phyloP scores from a whole-genome alignment of 1,139 yeast genomes.

The Geotrichum australiense region DNA sequence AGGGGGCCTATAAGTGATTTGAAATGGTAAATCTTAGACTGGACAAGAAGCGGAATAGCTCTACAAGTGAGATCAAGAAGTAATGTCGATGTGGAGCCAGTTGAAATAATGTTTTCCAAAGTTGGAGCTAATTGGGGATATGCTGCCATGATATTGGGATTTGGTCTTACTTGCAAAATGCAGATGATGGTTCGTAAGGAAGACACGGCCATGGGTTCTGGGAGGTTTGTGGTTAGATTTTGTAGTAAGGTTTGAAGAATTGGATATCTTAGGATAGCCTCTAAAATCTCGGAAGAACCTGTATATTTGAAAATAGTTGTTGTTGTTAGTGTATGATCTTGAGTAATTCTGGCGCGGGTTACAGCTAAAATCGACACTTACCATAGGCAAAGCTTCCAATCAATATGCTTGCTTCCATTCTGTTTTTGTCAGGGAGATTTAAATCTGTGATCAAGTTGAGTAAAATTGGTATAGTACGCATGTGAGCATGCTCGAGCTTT shows the following conservation, averaged over 20 bases:
- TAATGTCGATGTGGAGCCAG: constrained; percentile 18
- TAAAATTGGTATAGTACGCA: constrained; percentile 27
- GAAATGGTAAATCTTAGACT: constrained; percentile 19
- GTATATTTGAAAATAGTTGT: too few relatives aligned
- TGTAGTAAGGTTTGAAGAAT: constrained; percentile 23
- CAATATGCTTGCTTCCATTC: constrained; percentile 30
- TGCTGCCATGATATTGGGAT: constrained; percentile 21
- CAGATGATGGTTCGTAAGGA: constrained; percentile 27
- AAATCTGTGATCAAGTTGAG: constrained; percentile 23
- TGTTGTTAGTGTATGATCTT: too few relatives aligned
- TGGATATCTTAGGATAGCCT: constrained; percentile 22
- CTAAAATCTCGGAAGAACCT: constrained; percentile 23
- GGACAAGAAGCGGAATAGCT: constrained; percentile 26
- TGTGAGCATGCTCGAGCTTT: constrained; percentile 26
- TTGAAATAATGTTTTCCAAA: constrained; percentile 21
- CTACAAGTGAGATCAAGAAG: constrained; percentile 25
- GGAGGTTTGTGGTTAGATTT: constrained; percentile 16
- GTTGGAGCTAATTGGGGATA: constrained; percentile 24
- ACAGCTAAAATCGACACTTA: constrained; percentile 13
- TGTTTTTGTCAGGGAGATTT: constrained; percentile 19
- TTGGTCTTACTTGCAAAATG: constrained; percentile 24
- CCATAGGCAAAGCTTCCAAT: constrained; percentile 33
- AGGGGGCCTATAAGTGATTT: constrained; percentile 20
- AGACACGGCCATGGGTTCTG: constrained; percentile 23
- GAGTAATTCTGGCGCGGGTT: too few relatives aligned